Base-by-base conservation (phyloP, 1,139 yeast species). In the Saccharomycopsis crataegensis region DNA sequence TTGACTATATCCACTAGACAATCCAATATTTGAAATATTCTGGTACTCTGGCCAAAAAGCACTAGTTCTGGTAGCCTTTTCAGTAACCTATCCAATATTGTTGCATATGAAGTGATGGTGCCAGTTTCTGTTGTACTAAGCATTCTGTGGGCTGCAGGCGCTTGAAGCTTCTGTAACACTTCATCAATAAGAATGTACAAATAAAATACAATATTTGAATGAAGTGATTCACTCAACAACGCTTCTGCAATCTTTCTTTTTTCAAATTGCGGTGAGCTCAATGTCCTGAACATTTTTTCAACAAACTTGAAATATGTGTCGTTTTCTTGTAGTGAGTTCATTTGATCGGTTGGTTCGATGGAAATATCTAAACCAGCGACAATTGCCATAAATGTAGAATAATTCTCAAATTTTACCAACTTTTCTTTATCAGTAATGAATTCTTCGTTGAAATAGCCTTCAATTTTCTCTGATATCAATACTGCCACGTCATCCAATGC, bases 321-420 rank as follows among this genome's bases (percentile, higher is more conserved):
- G 16, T 33, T 33, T 16, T 43, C 46, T 16, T 8, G 3, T 33
- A 28, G n/a, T 2, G 12, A 2, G 16, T 9, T 12, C 12, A 12
- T 9, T 8, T 17, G 17, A 11, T 32, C 47, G 38, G 33, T 32
- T 2, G 22, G 28, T 33, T 46, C 51, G 9, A 22, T 34, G 8
- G 45, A 16, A 2, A 46, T 12, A n/a, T 46, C 41, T 9, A 50
- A 17, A 6, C 52, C 53, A 33, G 45, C 22, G 22, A 44, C 16
- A n/a, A 31, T n/a, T 14, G 52, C 52, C n/a, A 49, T n/a, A 31
- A 49, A 41, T 9, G 14, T 44, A 11, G 55, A 41, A 36, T 44
- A 46, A 44, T 47, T 38, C 11, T 41, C 22, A 11, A 52, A 48
- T 3, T 43, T 28, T 16, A 17, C 34, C 4, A 50, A 11, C 16